Base-by-base conservation (phyloP, 2,329 filamentous ascomycete genomes). In the Colletotrichum liriopes region DNA sequence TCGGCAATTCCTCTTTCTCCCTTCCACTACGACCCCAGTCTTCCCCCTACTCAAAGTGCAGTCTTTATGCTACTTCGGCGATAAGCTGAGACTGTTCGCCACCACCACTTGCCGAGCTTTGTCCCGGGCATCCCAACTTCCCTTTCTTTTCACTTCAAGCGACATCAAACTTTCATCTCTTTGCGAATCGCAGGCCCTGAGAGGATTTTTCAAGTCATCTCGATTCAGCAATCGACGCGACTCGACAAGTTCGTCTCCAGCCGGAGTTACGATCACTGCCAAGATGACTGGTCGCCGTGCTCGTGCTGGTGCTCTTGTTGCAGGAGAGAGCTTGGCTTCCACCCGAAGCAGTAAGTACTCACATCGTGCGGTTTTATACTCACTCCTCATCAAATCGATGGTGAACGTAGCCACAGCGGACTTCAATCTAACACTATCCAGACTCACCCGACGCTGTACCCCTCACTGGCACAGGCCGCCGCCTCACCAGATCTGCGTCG, bases 401-500 rank as follows among this genome's bases (percentile, higher is more conserved):
- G 51, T 2, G 23, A 52, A 16, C 14, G 5, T 37, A 32, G 12
- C 18, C 11, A 7, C 1, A 47, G 23, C n/a, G 6, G 32, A 39
- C 20, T 16, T 45, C 2, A 12, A 29, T 23, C 26, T 72, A 32
- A 72, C 45, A 41, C 20, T 29, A 23, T 3, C 20, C 55, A 72
- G 70, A 65, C 45, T 60, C 66, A 12, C 60, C 66, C 5, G 67
- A 65, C 26, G 26, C 37, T 29, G 32, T 41, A 1, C 63, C 54
- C 6, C 29, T 16, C 20, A 29, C 39, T 29, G 47, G 59, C 39
- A 37, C 18, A 23, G 55, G 56, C n/a, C 55, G 51, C 29, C 47
- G 67, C 9, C 41, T 69, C 65, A 77, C 75, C 54, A 67, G 72
- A 41, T 74, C 72, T 41, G 64, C 68, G 39, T 74, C 72, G 39